Evolutionary conservation across 106 monocot genomes (phyloP), one percentile per base, ranked within the genome.

Genomic region (Dioscorea dumetorum): DNA sequence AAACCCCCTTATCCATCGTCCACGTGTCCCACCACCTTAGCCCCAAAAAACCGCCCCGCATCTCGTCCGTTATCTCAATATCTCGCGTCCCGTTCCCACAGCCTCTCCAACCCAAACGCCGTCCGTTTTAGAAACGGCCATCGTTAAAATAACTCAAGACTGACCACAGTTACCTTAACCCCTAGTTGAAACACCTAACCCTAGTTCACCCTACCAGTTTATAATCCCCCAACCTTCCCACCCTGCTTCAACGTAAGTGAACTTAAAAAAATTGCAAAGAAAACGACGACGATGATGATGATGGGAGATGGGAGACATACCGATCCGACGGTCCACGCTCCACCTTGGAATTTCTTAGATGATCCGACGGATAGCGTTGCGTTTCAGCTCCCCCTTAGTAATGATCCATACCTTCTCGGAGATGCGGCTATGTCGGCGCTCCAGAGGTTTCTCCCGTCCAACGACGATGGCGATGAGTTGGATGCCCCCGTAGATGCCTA

Each of bases 281-380:
- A 10, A 41, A 10, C 6, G 41, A 41, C 6, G 6, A 41, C 2
- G 15, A 68, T 32, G 63, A 78, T 67, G 63, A 70, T 74, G 75
- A 41, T 50, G 48, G 75, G 71, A 61, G 72, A 69, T n/a, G 49
- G 73, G 52, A 67, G 61, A 24, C 62, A 65, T 22, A 69, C 62
- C 8, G 62, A 66, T 28, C 86, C 76, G 41, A 70, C 81, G 67
- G 72, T 86, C 56, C 67, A 79, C 33, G 57, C 79, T 0, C 86
- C 86, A 3, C 78, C 81, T 4, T 86, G 86, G 77, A 33, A 71
- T 1, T 6, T 50, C 2, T 64, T 60, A 64, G 81, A 77, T 15
- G 79, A 78, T 3, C 63, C 69, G 15, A 14, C 49, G 22, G 31
- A 54, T 5, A 14, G 12, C 15, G 54, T 54, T 32, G 52, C 35